Conservation (phyloP, 2,329 filamentous ascomycete species). For the Aspergillus felis region DNA sequence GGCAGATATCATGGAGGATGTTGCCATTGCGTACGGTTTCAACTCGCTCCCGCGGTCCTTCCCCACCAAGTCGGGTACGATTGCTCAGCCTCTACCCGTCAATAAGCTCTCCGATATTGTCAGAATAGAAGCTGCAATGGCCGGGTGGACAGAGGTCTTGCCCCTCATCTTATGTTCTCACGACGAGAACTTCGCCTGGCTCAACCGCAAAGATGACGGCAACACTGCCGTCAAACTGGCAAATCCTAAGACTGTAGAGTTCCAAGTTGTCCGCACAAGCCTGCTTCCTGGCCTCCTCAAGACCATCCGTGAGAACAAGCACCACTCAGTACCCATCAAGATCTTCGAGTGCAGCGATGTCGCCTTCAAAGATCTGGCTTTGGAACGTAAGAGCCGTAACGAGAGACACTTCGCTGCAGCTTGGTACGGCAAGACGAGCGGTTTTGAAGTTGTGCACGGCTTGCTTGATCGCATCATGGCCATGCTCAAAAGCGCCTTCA, state of each 20-base stretch:
- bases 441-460: slow-evolving; percentile 94
- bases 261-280: slow-evolving; percentile 86
- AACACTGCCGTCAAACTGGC: slow-evolving; percentile 77
- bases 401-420: slow-evolving; percentile 95
- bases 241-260: slow-evolving; percentile 90
- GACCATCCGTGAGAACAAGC: slow-evolving; percentile 90
- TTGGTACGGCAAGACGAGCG: slow-evolving; percentile 89
- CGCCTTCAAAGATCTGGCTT: slow-evolving; percentile 76
- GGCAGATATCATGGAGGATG: slow-evolving; percentile 98
- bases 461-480: slow-evolving; percentile 85
- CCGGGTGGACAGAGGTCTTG: slow-evolving; percentile 94
- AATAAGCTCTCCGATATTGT: slow-evolving; percentile 96
- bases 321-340: slow-evolving; percentile 81
- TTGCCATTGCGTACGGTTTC: slow-evolving; percentile 95
- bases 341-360: slow-evolving; percentile 91
- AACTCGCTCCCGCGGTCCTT: slow-evolving; percentile 88
- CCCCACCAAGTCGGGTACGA: slow-evolving; percentile 78
- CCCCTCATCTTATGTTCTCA: slow-evolving; percentile 95
- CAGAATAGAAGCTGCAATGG: slow-evolving; percentile 82
- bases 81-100: slow-evolving; percentile 80
- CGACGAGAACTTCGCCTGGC: slow-evolving; percentile 95
- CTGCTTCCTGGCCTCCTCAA: slow-evolving; percentile 85
- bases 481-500: slow-evolving; percentile 82
- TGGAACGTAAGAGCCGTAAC: slow-evolving; percentile 85
- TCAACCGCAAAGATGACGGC: slow-evolving; percentile 86